Conservation (phyloP, 2,329 filamentous ascomycete species). For the Hawksworthiomyces lignivorus region DNA sequence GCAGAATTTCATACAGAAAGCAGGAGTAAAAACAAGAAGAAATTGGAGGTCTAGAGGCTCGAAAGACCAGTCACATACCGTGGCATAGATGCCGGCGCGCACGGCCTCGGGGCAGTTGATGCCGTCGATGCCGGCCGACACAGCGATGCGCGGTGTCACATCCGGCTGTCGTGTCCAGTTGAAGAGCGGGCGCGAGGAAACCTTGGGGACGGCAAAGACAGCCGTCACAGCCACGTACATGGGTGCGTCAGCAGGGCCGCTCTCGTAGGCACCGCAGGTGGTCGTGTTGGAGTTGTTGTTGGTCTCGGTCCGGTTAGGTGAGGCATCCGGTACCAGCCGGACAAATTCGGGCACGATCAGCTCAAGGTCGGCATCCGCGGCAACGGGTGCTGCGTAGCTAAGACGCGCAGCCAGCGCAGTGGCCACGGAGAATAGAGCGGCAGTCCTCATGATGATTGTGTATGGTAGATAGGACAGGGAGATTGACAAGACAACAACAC, state of each 20-base stretch:
- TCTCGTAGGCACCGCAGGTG: constrained; percentile 10
- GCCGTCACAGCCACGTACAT: constrained; percentile 8
- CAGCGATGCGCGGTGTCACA: constrained; percentile 10
- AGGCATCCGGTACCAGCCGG: neutral
- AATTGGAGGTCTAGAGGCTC: neutral
- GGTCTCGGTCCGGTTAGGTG: neutral
- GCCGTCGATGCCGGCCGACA: constrained; percentile 9
- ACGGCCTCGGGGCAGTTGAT: constrained; percentile 8
- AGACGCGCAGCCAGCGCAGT: neutral
- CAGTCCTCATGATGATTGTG: neutral
- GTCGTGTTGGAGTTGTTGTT: constrained; percentile 5
- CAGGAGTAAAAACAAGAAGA: too few species aligned
- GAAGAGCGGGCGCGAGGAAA: constrained; percentile 5
- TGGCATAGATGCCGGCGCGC: constrained; percentile 8
- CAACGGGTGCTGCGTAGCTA: neutral
- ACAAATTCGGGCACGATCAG: neutral
- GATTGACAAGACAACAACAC: too few species aligned
- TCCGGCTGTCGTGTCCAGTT: constrained; percentile 4
- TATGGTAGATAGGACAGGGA: neutral
- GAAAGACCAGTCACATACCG: constrained; percentile 2
- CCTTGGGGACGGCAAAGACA: constrained; percentile 4
- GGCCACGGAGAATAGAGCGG: neutral
- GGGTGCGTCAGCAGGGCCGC: neutral
- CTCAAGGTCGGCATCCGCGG: neutral
- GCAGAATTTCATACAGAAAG: too few species aligned